phyloP scores from a whole-genome alignment of 116 monocot species.

The Cymodocea nodosa region DNA sequence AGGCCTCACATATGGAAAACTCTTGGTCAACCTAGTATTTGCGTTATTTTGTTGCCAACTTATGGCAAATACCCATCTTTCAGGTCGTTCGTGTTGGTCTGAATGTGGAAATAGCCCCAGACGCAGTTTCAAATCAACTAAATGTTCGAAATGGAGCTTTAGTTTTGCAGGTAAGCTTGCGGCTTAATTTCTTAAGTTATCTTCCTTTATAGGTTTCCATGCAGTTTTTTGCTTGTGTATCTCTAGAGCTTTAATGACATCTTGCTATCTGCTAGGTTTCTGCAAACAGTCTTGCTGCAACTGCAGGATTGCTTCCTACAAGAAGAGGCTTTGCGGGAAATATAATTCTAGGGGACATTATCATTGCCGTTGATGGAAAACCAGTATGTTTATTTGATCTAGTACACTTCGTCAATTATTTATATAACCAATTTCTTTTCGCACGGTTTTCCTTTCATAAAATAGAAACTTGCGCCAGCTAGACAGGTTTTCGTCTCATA shows the following conservation, averaged over 20 bases:
- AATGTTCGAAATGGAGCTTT: constrained; percentile 89
- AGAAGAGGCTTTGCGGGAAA: constrained; percentile 74
- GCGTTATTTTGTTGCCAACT: too few relatives aligned
- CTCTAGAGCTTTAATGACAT: neutral
- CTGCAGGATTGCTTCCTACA: constrained; percentile 66
- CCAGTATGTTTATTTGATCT: constrained; percentile 36
- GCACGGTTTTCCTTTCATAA: neutral
- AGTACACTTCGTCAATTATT: neutral
- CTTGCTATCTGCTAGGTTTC: constrained; percentile 28
- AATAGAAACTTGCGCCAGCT: neutral
- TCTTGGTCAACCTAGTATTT: too few relatives aligned
- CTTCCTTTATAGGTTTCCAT: neutral
- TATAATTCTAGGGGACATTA: constrained; percentile 78
- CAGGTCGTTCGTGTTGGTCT: constrained; percentile 81
- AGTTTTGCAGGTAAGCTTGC: constrained; percentile 45
- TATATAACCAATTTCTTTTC: neutral
- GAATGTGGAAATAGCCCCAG: constrained; percentile 74
- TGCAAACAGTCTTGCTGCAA: constrained; percentile 52
- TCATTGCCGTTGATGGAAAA: constrained; percentile 56
- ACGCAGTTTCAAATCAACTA: constrained; percentile 76
- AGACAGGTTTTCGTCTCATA: neutral
- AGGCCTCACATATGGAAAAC: too few relatives aligned
- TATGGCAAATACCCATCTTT: neutral
- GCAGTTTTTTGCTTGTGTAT: neutral
- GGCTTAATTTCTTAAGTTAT: neutral